Base-by-base conservation (phyloP, 2,329 filamentous ascomycete genomes). In the Claviceps sp. region DNA sequence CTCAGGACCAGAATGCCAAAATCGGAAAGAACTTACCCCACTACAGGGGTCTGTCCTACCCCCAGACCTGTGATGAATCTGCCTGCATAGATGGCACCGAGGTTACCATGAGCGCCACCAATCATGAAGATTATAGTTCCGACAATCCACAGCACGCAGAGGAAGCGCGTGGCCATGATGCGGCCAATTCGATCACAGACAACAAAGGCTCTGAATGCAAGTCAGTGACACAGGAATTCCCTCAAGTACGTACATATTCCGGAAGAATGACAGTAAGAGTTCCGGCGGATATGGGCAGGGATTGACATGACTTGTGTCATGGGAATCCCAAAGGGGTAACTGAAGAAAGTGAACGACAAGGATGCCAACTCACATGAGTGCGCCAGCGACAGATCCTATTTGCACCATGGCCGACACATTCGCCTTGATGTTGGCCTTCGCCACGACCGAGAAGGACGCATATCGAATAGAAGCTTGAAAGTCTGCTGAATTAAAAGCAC, bases 321-420 rank as follows among this genome's bases (percentile, higher is more conserved):
- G 19, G 6, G 14, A 14, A 6, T 16, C 14, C n/a, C n/a, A 24
- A 39, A n/a, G 41, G 30, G 40, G 30, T 19, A 19, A 45, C 41
- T 11, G 19, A 34, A 41, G n/a, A 11, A 16, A 14, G 7, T 3
- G 17, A 26, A 13, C 48, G 24, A 30, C 19, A 6, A 14, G 37
- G 22, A 17, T 5, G 16, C 8, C 14, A 34, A 52, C 67, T 62
- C 61, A 73, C 70, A 75, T 74, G 37, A 87, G 71, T 34, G 85
- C 83, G 44, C 86, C 86, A 4, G 73, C 81, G 34, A 90, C 84
- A 24, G 80, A 85, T 24, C 86, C 86, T 60, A 89, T 80, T 66
- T 89, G 86, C 0, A 90, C 86, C 86, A 90, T 90, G 47, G 84
- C 78, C 1, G 85, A 84, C 52, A 90, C 84, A 65, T 90, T 90